Evolutionary conservation across 139 green algal species (phyloP).

Genomic region (Prasinococcaceae sp.): DNA sequence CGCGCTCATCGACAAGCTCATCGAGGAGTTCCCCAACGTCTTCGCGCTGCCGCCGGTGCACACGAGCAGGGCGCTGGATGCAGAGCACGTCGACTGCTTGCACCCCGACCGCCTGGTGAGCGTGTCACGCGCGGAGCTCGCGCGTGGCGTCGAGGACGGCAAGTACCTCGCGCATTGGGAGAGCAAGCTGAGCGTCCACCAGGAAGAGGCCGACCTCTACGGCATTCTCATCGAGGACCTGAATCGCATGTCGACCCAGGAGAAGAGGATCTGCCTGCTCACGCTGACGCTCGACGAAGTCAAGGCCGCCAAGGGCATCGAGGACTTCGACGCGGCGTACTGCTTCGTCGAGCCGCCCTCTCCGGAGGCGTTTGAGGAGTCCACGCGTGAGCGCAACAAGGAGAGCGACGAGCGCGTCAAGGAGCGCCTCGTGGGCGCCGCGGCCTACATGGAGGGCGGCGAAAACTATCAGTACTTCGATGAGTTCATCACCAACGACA

Average conservation of each 20-base stretch:
- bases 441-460: conserved; percentile 10
- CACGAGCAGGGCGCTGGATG: conserved; percentile 25
- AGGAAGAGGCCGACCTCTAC: no score
- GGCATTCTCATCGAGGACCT: no score
- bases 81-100: not conserved
- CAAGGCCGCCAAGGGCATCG: no score
- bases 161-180: conserved; percentile 15
- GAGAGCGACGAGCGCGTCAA: conserved; percentile 37
- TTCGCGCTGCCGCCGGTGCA: conserved; percentile 42
- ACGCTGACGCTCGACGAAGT: no score
- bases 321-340: no score
- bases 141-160: conserved; percentile 9
- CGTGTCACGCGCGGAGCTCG: conserved; percentile 21
- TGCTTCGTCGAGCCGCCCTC: no score
- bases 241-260: no score
- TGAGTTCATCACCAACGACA: conserved; percentile 33
- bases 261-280: no score
- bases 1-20: conserved; percentile 36
- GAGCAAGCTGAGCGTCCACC: no score
- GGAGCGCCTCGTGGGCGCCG: conserved; percentile 19
- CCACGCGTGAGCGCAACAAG: conserved; percentile 24
- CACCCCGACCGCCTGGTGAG: not conserved
- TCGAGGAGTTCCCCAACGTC: conserved; percentile 54
- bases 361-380: no score
- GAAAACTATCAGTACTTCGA: conserved; percentile 20